A percentile compares a stretch with the other conserved stretches of the same genome.
These are phyloP conservation scores for Protomyces gravidus DNA, from an alignment of 1,139 yeast species.

Conservation along the genomic window DNA sequence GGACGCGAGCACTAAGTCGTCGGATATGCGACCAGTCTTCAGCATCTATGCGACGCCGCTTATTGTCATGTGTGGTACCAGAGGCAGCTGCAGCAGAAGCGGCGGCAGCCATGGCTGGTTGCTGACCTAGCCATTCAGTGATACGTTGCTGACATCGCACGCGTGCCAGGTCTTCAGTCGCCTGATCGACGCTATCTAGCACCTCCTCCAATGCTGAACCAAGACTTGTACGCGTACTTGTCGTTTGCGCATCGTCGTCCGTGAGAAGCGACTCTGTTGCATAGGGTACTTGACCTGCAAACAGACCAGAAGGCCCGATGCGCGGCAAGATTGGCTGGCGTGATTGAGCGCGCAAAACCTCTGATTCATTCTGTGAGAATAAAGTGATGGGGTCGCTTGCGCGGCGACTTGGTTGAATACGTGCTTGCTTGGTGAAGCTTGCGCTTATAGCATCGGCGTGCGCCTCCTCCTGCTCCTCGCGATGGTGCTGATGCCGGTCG, in stretches of 20 bases:
- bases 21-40: background rate
- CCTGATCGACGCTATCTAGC: slow-evolving; percentile 21
- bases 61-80: background rate
- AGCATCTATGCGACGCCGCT: background rate
- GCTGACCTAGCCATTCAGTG: slow-evolving; percentile 24
- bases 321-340: slow-evolving; percentile 13
- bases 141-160: slow-evolving; percentile 18
- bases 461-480: slow-evolving; percentile 6
- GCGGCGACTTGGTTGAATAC: slow-evolving; percentile 4
- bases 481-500: slow-evolving; percentile 5
- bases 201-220: slow-evolving; percentile 19
- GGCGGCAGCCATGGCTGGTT: background rate
- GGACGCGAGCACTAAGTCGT: background rate
- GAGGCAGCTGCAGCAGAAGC: too few relatives aligned
- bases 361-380: slow-evolving; percentile 7
- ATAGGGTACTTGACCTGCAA: background rate
- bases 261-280: background rate
- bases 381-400: slow-evolving; percentile 20
- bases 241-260: background rate
- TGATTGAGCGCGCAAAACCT: background rate
- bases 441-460: background rate
- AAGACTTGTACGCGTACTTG: slow-evolving; percentile 5
- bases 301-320: slow-evolving; percentile 13
- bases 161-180: slow-evolving; percentile 12
- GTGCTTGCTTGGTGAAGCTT: background rate